Evolutionary conservation across 176 grass and related monocot genomes (phyloP), one percentile per base, ranked within the genome.

Genomic region (Neostapfia colusana): DNA sequence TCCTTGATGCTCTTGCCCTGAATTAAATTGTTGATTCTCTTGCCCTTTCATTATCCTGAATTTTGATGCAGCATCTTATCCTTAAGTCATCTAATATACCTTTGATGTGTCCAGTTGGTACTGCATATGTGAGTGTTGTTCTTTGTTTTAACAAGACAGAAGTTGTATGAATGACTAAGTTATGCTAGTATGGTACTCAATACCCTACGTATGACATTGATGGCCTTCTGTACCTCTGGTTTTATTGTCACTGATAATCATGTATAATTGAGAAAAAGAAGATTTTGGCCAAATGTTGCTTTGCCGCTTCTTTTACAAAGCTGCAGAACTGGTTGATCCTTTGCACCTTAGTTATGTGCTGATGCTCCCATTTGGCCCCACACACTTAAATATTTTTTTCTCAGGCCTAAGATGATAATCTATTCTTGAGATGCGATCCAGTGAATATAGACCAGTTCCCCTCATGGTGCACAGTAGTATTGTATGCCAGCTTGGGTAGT

Each of bases 1-100:
- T 11, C 63, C 55, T 79, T 34, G 49, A 40, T 49, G 6, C 48
- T 72, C 25, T 55, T 73, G 42, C 40, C 14, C 31, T 24, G 57
- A 40, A 31, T 79, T 56, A 37, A 35, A 6, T 49, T 35, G 17
- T 65, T 55, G 73, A 41, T 42, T 73, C n/a, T 69, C 4, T 54
- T 63, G 17, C 26, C 70, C 43, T 81, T 74, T 3, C 8, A 70
- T 21, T 77, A 63, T 88, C 11, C 42, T 64, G 64, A 69, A 20
- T 49, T 63, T n/a, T 56, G 2, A 72, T 70, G 34, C 50, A 69
- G 55, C 36, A 70, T 14, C 14, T 7, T 38, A 69, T 37, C 1
- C 8, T 54, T 54, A 62, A 44, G 23, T 12, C 8, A 60, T 41
- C 3, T 16, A 59, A 68, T 27, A 38, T 85, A 61, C 63, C 40